Conservation (phyloP, 768 basidiomycete species). For the Termitomyces heimii region DNA sequence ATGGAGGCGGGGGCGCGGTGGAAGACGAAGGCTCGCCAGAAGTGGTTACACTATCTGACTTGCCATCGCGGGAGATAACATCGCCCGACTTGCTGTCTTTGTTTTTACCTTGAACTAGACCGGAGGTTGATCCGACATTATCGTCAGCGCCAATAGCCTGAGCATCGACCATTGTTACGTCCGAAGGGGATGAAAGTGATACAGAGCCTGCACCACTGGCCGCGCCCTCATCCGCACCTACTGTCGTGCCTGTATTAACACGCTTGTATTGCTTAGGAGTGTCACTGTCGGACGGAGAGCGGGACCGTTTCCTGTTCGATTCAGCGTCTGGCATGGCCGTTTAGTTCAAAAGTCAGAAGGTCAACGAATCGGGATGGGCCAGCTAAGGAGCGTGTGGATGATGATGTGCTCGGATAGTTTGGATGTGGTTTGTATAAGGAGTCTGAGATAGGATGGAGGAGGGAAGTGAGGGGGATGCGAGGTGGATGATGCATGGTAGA, state of each 20-base stretch:
- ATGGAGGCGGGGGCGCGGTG: conserved; percentile 47
- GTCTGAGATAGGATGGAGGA: conserved; percentile 48
- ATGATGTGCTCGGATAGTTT: conserved; percentile 35
- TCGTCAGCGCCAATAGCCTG: conserved; percentile 48
- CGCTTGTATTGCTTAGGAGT: conserved; percentile 78
- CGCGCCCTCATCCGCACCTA: conserved; percentile 57
- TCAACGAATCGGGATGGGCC: conserved; percentile 29
- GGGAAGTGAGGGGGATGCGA: conserved; percentile 57
- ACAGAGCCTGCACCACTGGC: conserved; percentile 40
- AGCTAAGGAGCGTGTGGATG: conserved; percentile 34
- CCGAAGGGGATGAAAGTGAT: conserved; percentile 21
- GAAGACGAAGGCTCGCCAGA: conserved; percentile 48
- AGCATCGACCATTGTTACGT: conserved; percentile 65
- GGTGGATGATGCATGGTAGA: conserved; percentile 36
- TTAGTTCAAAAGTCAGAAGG: conserved; percentile 38
- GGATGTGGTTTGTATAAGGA: conserved; percentile 24
- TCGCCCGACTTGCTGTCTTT: conserved; percentile 35
- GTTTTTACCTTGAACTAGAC: conserved; percentile 35
- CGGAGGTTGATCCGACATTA: conserved; percentile 52
- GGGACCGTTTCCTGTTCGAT: conserved; percentile 79
- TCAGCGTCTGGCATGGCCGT: conserved; percentile 85
- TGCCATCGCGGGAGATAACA: conserved; percentile 22
- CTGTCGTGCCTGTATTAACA: conserved; percentile 70
- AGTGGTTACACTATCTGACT: conserved; percentile 41
- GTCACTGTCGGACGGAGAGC: conserved; percentile 79